Conservation (phyloP, 2,329 filamentous ascomycete genomes). For the Gnomoniopsis sp. region DNA sequence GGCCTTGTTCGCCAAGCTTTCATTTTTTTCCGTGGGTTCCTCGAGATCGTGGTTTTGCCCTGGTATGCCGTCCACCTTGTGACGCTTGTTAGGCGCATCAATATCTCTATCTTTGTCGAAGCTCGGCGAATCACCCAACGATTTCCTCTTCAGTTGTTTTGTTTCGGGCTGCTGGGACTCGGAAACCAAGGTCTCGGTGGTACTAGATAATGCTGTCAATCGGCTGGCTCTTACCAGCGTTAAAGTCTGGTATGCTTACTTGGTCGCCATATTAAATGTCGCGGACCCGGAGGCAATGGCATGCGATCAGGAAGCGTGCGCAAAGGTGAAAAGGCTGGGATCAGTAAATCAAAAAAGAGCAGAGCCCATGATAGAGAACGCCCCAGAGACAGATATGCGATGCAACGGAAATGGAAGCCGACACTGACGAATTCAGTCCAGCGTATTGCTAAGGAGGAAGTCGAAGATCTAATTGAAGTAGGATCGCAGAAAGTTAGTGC, state of each 20-base stretch:
- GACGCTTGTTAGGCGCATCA: slow-evolving; percentile 14
- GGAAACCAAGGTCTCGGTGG: not conserved
- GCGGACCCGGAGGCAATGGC: not conserved
- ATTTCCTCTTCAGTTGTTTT: slow-evolving; percentile 16
- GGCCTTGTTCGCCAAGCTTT: not conserved
- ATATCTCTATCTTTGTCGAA: not conserved
- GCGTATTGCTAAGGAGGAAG: too few relatives aligned
- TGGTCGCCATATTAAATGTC: not conserved
- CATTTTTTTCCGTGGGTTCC: not conserved
- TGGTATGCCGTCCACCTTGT: not conserved
- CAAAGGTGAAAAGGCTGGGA: not conserved
- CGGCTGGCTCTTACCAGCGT: not conserved
- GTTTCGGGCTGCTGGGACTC: slow-evolving; percentile 1
- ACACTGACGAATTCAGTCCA: too few relatives aligned
- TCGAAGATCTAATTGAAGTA: too few relatives aligned
- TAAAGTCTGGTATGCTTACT: not conserved
- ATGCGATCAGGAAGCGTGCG: not conserved
- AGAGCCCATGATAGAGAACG: not conserved
- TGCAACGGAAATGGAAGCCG: too few relatives aligned
- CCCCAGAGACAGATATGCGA: too few relatives aligned
- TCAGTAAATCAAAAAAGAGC: not conserved
- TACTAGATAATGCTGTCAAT: not conserved
- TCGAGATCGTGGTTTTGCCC: not conserved
- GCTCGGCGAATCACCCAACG: slow-evolving; percentile 4
- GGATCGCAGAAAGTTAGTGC: too few relatives aligned